A percentile compares a stretch with the other conserved stretches of the same genome.
Conservation (phyloP, 257 asterid genomes). For the Primulina huaijiensis region DNA sequence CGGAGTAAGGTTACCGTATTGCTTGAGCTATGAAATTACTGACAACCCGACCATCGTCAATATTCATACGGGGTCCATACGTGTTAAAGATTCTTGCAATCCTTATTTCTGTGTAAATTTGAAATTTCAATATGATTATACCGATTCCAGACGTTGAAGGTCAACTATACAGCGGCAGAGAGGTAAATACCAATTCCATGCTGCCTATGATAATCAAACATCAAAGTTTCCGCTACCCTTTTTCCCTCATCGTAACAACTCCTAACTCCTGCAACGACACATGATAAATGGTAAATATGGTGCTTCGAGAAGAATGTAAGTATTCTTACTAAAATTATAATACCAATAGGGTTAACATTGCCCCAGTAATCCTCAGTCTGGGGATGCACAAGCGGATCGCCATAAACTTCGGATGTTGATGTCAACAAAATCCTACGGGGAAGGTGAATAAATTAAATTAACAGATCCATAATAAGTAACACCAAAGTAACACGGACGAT, state of each 20-base stretch:
- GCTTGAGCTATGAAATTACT: slow-evolving; percentile 97
- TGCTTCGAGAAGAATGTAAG: not conserved
- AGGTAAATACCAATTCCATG: slow-evolving; percentile 71
- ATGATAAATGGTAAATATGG: not conserved
- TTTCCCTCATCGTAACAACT: slow-evolving; percentile 96
- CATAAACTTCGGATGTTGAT: slow-evolving; percentile 93
- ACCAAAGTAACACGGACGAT: slow-evolving; percentile 1
- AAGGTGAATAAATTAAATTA: slow-evolving; percentile 14
- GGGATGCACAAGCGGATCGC: slow-evolving; percentile 96
- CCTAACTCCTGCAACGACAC: slow-evolving; percentile 61
- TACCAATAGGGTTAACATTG: slow-evolving; percentile 95
- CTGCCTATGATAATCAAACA: slow-evolving; percentile 95
- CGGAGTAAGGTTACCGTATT: slow-evolving; percentile 48
- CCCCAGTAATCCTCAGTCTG: slow-evolving; percentile 95
- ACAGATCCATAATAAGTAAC: not conserved
- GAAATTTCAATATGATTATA: not conserved
- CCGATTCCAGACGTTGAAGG: not conserved
- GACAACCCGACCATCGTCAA: slow-evolving; percentile 95
- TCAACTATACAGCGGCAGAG: not conserved
- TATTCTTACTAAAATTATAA: not conserved
- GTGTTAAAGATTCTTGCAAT: slow-evolving; percentile 97
- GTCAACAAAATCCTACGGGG: slow-evolving; percentile 74
- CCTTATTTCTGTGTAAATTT: slow-evolving; percentile 56
- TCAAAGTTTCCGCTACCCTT: slow-evolving; percentile 95
- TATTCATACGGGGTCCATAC: slow-evolving; percentile 94